Evolutionary conservation across 441 rosid species (phyloP), one percentile per base, ranked within the genome.

Genomic region (Populus hybrid): DNA sequence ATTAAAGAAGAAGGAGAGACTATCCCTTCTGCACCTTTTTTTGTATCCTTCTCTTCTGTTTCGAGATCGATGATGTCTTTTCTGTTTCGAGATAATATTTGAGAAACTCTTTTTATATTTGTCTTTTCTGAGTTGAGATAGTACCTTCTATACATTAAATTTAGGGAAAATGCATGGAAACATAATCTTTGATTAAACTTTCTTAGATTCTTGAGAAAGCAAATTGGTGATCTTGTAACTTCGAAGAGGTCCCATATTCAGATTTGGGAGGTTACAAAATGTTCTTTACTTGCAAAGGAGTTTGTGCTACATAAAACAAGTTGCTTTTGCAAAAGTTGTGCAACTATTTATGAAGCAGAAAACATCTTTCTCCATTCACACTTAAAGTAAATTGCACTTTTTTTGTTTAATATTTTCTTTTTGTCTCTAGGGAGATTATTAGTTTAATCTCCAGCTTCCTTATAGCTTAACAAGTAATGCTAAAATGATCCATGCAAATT

Each of bases 221-320:
- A 32, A 76, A 38, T 50, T n/a, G 28, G 2, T 9, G 38, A 30
- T 28, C 35, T 64, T 12, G 10, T 57, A 35, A 54, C 59, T 1
- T 16, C 59, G 6, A 4, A 16, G 59, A 30, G 21, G 4, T 36
- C 34, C 28, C 12, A 9, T 18, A 28, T 21, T 70, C 67, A 76
- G 72, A 67, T 74, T 65, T 73, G 28, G 65, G 34, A 46, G 35
- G 34, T 12, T 28, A 24, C 5, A 61, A 70, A 73, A 72, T 80
- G 85, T 87, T 82, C 85, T 85, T 85, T 85, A 65, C 86, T 87
- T 87, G 82, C 75, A 30, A 74, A 73, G 73, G 69, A 73, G 57
- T 46, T 46, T 46, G 57, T 46, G 18, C 57, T 46, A 0, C 20
- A 46, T 46, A 14, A 14, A 46, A 46, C 57, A 46, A 46, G 76